Evolutionary conservation across 2,329 filamentous ascomycete species (phyloP).

Genomic region (Verticillium zaregamsianum): DNA sequence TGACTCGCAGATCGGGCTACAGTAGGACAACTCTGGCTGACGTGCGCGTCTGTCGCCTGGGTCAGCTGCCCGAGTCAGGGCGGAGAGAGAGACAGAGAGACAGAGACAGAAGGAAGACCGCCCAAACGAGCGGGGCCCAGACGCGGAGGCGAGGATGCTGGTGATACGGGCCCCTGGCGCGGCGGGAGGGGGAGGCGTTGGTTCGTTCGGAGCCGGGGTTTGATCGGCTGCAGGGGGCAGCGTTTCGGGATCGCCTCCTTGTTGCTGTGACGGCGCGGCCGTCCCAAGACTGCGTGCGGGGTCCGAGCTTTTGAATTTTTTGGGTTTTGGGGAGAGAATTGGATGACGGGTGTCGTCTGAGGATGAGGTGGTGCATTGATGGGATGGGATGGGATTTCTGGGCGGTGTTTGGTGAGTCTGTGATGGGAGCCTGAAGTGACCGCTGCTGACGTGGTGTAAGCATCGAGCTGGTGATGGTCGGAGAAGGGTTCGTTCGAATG

Average conservation of each 20-base stretch:
- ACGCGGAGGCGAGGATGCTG: neutral
- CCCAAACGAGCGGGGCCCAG: neutral
- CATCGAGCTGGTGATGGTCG: neutral
- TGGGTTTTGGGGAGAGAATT: neutral
- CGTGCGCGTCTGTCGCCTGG: neutral
- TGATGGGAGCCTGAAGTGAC: neutral
- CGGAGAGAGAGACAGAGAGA: neutral
- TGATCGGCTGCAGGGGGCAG: conserved; percentile 14
- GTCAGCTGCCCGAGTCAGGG: neutral
- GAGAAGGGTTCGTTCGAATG: neutral
- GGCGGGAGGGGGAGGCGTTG: neutral
- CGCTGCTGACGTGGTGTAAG: neutral
- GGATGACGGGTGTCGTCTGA: conserved; percentile 3
- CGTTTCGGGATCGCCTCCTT: conserved; percentile 14
- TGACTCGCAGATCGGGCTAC: neutral
- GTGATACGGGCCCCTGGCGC: neutral
- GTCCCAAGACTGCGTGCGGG: neutral
- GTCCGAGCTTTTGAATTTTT: neutral
- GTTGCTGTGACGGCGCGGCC: neutral
- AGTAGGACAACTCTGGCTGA: neutral
- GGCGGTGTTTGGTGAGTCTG: neutral
- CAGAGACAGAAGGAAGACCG: too few species aligned
- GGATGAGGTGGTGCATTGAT: conserved; percentile 1
- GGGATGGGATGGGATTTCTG: neutral
- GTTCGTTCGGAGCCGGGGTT: conserved; percentile 10